Base-by-base conservation (phyloP, 306 rosid species). In the Glycyrrhiza uralensis region DNA sequence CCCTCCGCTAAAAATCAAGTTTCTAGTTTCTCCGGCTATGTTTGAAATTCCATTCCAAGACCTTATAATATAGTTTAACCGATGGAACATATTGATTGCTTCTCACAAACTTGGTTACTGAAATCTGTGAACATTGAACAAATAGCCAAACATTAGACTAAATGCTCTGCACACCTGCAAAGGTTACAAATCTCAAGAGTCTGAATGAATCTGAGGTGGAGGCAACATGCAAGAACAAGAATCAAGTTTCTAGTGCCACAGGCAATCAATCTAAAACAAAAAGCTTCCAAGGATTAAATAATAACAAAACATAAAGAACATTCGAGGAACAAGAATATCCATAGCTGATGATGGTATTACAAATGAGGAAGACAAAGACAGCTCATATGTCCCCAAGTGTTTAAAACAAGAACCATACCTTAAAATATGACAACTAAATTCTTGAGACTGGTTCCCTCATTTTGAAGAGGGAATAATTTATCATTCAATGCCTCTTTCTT, bases 401-500 rank as follows among this genome's bases (percentile, higher is more conserved):
- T 57, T 50, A n/a, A 45, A 65, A 78, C 77, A 68, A 69, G 74
- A 78, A 64, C 78, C 76, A 82, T 69, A 79, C 57, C 59, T 61
- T 75, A 20, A 66, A 71, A 76, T 38, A 83, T 61, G 67, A 76
- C 79, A 57, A 61, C 33, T 12, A 54, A 69, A 79, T 58, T 68
- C 65, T 52, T 44, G 71, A 59, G 82, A 82, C 80, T 46, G 41
- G 50, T 18, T 72, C 84, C 87, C 84, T 56, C 87, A 18, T 55
- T 60, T 79, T 83, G 64, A 45, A 44, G 82, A 71, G 87, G 84
- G 87, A 83, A 71, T 67, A 59, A 83, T 77, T 83, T 83, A 79
- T 83, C 84, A 76, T 83, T 83, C 87, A 83, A 83, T 76, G 77
- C 77, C 78, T 49, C 76, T 76, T 79, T 73, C 83, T 79, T 76